Conservation (phyloP, 2,329 filamentous ascomycete genomes). For the Phyllosticta paracitricarpa region DNA sequence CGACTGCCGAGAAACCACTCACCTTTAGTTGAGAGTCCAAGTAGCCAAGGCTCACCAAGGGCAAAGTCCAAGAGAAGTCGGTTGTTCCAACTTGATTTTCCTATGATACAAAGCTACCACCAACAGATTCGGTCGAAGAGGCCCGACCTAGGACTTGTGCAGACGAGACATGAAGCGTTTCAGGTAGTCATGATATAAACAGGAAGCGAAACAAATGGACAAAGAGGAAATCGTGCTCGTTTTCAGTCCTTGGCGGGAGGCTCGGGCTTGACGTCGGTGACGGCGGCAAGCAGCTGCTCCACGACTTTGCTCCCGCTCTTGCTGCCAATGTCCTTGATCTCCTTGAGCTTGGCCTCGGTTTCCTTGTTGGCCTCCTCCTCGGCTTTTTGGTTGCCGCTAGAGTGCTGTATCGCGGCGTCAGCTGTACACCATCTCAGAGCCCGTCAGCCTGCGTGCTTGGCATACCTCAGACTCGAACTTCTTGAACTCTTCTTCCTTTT, state of each 20-base stretch:
- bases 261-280: slow-evolving; percentile 72
- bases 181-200: background rate
- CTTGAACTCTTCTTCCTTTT: slow-evolving; percentile 92
- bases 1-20: background rate
- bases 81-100: background rate
- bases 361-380: slow-evolving; percentile 67
- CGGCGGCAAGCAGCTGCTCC: slow-evolving; percentile 72
- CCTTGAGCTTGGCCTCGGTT: slow-evolving; percentile 68
- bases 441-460: slow-evolving; percentile 2
- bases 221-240: background rate
- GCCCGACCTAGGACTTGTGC: background rate
- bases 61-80: background rate
- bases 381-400: slow-evolving; percentile 72
- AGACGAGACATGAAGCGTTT: slow-evolving; percentile 5
- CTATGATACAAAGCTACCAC: background rate
- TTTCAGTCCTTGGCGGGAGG: slow-evolving; percentile 31
- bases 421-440: background rate
- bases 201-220: background rate
- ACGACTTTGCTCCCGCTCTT: slow-evolving; percentile 73
- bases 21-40: background rate
- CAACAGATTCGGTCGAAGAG: background rate
- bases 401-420: slow-evolving; percentile 54
- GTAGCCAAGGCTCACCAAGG: background rate
- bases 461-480: slow-evolving; percentile 74
- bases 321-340: slow-evolving; percentile 71